phyloP scores from a whole-genome alignment of 208 protist genomes.

The Chromosphaera perkinsii region DNA sequence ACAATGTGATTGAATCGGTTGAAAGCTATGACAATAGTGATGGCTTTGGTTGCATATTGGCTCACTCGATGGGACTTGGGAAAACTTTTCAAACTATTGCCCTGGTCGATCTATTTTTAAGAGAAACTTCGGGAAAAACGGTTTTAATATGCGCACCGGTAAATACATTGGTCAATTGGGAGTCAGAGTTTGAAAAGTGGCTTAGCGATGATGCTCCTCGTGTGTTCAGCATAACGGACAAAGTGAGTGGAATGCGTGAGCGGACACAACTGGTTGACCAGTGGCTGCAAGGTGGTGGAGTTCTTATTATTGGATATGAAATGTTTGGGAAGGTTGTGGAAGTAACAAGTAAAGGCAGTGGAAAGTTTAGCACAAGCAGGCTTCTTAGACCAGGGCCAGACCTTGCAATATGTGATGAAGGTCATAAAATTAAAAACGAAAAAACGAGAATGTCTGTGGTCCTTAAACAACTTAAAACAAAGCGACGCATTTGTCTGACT shows the following conservation, averaged over 20 bases:
- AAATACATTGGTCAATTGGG: conserved; percentile 36
- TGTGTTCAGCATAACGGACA: not conserved
- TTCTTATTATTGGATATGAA: conserved; percentile 34
- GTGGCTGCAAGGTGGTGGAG: conserved; percentile 40
- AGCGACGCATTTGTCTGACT: conserved; percentile 35
- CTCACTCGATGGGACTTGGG: conserved; percentile 48
- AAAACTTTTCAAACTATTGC: conserved; percentile 37
- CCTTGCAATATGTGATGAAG: conserved; percentile 42
- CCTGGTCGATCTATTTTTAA: conserved; percentile 19
- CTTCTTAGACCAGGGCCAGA: conserved; percentile 27
- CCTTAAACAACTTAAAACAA: conserved; percentile 2
- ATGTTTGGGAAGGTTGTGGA: not conserved
- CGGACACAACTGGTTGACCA: not conserved
- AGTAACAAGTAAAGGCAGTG: not conserved
- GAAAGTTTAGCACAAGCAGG: no score
- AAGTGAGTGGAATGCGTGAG: not conserved
- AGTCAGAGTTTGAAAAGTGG: conserved; percentile 42
- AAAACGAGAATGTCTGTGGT: not conserved
- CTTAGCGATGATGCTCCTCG: not conserved
- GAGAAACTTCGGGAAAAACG: not conserved
- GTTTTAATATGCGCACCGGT: conserved; percentile 35
- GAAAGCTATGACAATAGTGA: conserved; percentile 1
- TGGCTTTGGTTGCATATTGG: conserved; percentile 40
- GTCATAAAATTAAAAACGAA: conserved; percentile 18
- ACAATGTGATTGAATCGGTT: conserved; percentile 23